These are phyloP conservation scores for Pyrus pyrifolia DNA, from an alignment of 306 rosid species.

Conservation along the genomic window DNA sequence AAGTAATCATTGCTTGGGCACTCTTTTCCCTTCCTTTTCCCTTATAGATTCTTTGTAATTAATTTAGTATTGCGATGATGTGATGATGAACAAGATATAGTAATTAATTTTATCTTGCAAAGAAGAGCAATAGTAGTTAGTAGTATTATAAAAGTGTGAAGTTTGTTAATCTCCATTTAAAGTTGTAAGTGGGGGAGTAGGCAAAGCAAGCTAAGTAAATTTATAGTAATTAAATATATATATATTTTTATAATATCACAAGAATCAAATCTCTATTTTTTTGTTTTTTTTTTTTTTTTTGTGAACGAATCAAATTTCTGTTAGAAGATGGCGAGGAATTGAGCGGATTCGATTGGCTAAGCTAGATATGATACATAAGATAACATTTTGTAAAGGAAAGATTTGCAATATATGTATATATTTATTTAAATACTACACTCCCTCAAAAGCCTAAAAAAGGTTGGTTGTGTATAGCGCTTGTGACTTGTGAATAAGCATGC, in stretches of 20 bases:
- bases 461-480: constrained; percentile 6
- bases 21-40: background rate
- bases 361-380: background rate
- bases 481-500: constrained; percentile 14
- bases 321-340: constrained; percentile 4
- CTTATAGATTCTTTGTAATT: constrained; percentile 1
- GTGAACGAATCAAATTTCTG: constrained; percentile 9
- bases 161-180: constrained; percentile 12
- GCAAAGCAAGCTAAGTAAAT: background rate
- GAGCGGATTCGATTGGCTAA: constrained; percentile 8
- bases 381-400: constrained; percentile 1
- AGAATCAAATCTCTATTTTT: background rate
- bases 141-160: background rate
- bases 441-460: constrained; percentile 26
- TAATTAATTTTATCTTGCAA: background rate
- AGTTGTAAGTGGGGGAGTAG: constrained; percentile 1
- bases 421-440: background rate
- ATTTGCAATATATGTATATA: background rate
- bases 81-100: constrained; percentile 8
- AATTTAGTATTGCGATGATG: background rate
- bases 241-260: background rate
- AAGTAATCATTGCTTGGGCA: constrained; percentile 14
- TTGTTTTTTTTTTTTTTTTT: no score
- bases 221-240: background rate
- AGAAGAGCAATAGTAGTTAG: no score